Conservation (phyloP, 352 stramenopile species). For the Phytophthora cryptogea region DNA sequence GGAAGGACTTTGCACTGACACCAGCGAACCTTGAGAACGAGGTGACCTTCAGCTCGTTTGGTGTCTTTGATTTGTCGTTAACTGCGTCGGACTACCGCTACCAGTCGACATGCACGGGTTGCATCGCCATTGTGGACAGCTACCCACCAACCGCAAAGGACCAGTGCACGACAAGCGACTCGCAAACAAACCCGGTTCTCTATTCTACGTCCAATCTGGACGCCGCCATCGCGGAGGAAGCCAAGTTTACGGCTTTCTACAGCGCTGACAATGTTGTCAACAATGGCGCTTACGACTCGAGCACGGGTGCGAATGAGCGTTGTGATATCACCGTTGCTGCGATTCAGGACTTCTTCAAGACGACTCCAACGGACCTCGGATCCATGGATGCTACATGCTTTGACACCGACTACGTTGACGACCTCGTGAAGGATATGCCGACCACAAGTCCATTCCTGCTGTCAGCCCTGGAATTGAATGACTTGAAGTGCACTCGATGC, state of each 20-base stretch:
- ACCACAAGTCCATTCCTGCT: conserved; percentile 1
- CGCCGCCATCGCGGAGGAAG: conserved; percentile 18
- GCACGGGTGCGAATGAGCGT: conserved; percentile 14
- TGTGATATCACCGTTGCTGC: conserved; percentile 8
- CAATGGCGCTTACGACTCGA: conserved; percentile 12
- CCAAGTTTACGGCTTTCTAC: conserved; percentile 19
- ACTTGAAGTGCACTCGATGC: conserved; percentile 24
- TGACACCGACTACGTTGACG: conserved; percentile 1
- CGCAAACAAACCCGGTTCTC: not conserved
- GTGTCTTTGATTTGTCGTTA: conserved; percentile 32
- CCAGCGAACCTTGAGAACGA: conserved; percentile 20
- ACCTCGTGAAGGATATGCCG: conserved; percentile 1
- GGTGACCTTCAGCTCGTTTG: conserved; percentile 28
- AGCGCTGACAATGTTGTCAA: conserved; percentile 18
- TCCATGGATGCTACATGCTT: conserved; percentile 15
- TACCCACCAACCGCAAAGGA: conserved; percentile 7
- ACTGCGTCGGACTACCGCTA: conserved; percentile 30
- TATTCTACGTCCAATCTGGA: conserved; percentile 11
- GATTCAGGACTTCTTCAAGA: conserved; percentile 21
- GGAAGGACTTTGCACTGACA: conserved; percentile 7
- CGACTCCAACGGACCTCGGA: not conserved
- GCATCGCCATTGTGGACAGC: conserved; percentile 24
- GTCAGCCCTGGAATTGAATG: conserved; percentile 1
- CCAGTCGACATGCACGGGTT: conserved; percentile 17
- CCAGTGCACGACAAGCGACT: conserved; percentile 9